Conservation (phyloP, 371 early-diverging fungal genomes). For the Smittium culicis region DNA sequence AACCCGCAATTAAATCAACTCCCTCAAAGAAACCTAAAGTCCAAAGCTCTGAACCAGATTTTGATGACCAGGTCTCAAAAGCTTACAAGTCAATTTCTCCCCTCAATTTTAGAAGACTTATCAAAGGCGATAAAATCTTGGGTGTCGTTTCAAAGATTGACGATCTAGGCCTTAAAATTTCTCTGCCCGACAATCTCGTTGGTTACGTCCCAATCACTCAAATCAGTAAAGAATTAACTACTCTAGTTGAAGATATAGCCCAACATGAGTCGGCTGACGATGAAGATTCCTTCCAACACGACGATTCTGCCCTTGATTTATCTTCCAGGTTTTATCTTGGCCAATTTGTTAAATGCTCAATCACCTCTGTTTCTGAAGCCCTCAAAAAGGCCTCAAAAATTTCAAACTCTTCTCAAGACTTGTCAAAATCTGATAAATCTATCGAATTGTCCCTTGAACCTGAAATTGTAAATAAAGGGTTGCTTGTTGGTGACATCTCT, state of each 20-base stretch:
- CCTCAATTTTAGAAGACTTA: conserved; percentile 48
- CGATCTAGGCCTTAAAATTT: conserved; percentile 57
- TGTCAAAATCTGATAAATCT: conserved; percentile 3
- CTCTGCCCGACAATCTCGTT: conserved; percentile 41
- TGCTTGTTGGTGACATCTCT: conserved; percentile 27
- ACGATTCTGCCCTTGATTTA: conserved; percentile 34
- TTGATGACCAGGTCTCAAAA: conserved; percentile 28
- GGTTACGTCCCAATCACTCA: conserved; percentile 48
- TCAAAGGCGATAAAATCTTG: conserved; percentile 54
- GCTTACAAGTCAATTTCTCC: conserved; percentile 34
- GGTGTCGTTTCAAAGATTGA: conserved; percentile 68
- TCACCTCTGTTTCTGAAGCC: conserved; percentile 18
- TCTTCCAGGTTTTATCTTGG: conserved; percentile 35
- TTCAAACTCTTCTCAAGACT: not conserved
- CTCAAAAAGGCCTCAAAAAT: conserved; percentile 7
- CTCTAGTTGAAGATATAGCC: conserved; percentile 37
- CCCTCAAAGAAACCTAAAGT: conserved; percentile 11
- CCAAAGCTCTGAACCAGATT: conserved; percentile 15
- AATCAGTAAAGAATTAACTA: conserved; percentile 38
- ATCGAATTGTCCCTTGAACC: conserved; percentile 42
- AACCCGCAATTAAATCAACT: conserved; percentile 4
- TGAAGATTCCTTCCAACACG: conserved; percentile 19
- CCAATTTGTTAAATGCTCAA: conserved; percentile 35
- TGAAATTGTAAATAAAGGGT: conserved; percentile 32
- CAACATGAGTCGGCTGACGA: conserved; percentile 26